Percentiles rank a stretch among this genome's conserved stretches.
phyloP scores from a whole-genome alignment of 2,329 filamentous ascomycete species.

The Didymella arachidicola region DNA sequence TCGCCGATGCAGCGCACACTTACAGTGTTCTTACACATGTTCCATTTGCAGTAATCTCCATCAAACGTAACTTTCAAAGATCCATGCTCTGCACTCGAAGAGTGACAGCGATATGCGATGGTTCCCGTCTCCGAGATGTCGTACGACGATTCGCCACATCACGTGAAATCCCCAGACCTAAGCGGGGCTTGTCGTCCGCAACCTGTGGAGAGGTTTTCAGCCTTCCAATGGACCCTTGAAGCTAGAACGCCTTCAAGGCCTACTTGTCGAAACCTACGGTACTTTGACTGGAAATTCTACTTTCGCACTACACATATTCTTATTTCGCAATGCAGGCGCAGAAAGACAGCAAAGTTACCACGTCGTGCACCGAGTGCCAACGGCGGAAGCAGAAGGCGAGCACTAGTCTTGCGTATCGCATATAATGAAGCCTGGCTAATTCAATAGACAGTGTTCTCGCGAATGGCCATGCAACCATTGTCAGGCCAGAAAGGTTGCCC shows the following conservation, averaged over 20 bases:
- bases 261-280: not conserved
- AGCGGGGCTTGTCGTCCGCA: conserved; percentile 1
- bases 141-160: conserved; percentile 10
- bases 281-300: not conserved
- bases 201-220: conserved; percentile 9
- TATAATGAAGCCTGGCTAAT: conserved; percentile 26
- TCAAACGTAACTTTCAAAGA: not conserved
- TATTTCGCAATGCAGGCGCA: conserved; percentile 29
- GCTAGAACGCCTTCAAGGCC: conserved; percentile 4
- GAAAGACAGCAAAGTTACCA: conserved; percentile 37
- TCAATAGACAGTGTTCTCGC: conserved; percentile 54
- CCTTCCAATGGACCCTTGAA: not conserved
- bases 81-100: not conserved
- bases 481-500: conserved; percentile 57
- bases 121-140: not conserved
- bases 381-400: conserved; percentile 60
- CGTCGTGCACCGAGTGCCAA: conserved; percentile 59
- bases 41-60: not conserved
- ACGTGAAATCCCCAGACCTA: conserved; percentile 3
- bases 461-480: conserved; percentile 63
- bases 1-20: not conserved
- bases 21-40: not conserved
- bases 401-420: conserved; percentile 3
- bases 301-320: not conserved
- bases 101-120: not conserved